Percentiles rank a stretch among this genome's conserved stretches.
Evolutionary conservation across 1,284 basidiomycete genomes (phyloP).

Genomic region (Ceratobasidium sp.): DNA sequence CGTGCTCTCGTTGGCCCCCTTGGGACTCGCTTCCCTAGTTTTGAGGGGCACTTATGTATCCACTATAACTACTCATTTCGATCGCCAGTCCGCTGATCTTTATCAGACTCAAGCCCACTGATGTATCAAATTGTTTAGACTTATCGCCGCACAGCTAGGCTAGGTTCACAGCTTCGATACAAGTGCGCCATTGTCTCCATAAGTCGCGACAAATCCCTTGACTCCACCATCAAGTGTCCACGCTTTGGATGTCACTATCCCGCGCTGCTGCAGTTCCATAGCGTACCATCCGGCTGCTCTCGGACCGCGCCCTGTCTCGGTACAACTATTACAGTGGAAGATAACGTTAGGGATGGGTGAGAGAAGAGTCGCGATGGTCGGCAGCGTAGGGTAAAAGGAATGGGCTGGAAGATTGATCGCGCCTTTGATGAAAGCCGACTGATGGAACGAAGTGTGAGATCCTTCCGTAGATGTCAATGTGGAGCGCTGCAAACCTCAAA

Average conservation of each 20-base stretch:
- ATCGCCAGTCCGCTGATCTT: no score
- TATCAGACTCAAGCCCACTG: no score
- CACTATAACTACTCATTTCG: no score
- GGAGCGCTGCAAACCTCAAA: conserved; percentile 48
- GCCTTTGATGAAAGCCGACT: conserved; percentile 53
- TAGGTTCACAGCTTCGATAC: conserved; percentile 35
- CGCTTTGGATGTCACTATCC: conserved; percentile 45
- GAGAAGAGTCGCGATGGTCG: conserved; percentile 53
- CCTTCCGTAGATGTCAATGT: neutral
- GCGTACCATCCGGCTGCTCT: conserved; percentile 55
- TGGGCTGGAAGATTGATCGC: conserved; percentile 59
- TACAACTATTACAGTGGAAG: conserved; percentile 56
- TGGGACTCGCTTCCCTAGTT: no score
- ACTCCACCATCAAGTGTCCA: conserved; percentile 55
- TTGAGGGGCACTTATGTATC: no score
- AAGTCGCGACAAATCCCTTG: conserved; percentile 49
- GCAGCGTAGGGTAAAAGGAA: conserved; percentile 55
- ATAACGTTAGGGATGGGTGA: conserved; percentile 53
- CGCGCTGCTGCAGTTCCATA: conserved; percentile 51
- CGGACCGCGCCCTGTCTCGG: conserved; percentile 52
- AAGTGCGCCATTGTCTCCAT: conserved; percentile 44
- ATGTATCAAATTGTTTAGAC: no score
- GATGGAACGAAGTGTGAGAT: neutral
- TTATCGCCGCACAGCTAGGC: neutral
- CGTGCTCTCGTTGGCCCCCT: no score